phyloP scores from a whole-genome alignment of 140 eudicot species.

The Senecio squalidus region DNA sequence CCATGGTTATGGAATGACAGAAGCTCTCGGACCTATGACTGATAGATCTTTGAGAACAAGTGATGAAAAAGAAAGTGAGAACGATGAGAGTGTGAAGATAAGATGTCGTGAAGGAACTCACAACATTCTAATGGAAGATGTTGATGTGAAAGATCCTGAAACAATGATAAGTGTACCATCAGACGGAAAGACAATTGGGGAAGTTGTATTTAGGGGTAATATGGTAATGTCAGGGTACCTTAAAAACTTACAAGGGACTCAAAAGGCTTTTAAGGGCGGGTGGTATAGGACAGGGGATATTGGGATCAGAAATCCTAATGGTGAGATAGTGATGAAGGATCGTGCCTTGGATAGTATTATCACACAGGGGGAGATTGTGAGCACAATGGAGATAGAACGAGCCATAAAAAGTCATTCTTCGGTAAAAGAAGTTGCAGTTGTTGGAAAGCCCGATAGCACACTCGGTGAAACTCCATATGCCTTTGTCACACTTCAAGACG shows the following conservation, averaged over 20 bases:
- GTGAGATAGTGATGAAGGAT: constrained; percentile 49
- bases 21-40: constrained; percentile 52
- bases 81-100: not conserved
- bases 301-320: constrained; percentile 39
- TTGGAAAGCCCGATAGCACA: constrained; percentile 30
- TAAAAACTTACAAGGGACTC: constrained; percentile 28
- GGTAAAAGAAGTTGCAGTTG: constrained; percentile 57
- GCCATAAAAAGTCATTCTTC: constrained; percentile 42
- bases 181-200: constrained; percentile 64
- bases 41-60: not conserved
- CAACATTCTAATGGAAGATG: constrained; percentile 43
- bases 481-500: constrained; percentile 47
- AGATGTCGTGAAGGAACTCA: constrained; percentile 37
- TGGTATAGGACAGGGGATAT: constrained; percentile 69
- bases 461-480: constrained; percentile 60
- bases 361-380: constrained; percentile 34
- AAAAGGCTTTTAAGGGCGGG: constrained; percentile 41
- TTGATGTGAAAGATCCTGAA: constrained; percentile 47
- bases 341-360: constrained; percentile 36
- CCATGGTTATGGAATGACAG: constrained; percentile 67
- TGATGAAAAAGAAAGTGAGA: not conserved
- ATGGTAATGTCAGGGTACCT: constrained; percentile 60
- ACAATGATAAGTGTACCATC: constrained; percentile 53
- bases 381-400: constrained; percentile 54
- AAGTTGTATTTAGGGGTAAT: constrained; percentile 58